Evolutionary conservation across 257 asterid genomes (phyloP).

Genomic region (Galeopsis tetrahit): DNA sequence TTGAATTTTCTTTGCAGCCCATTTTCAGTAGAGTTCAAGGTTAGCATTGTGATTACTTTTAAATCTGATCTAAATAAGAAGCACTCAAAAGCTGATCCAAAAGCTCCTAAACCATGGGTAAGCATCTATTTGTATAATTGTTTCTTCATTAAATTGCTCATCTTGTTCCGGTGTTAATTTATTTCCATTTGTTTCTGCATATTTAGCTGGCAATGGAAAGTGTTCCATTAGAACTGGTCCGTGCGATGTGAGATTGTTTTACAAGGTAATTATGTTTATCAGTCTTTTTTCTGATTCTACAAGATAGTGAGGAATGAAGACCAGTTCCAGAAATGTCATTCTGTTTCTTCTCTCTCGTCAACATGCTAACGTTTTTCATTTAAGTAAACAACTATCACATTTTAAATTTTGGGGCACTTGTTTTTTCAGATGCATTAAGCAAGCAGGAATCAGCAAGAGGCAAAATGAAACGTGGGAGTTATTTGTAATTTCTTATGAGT

Average conservation of each 20-base stretch:
- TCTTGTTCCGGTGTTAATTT: conserved; percentile 22
- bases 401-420: neutral
- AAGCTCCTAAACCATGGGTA: conserved; percentile 70
- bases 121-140: conserved; percentile 27
- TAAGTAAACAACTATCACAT: conserved; percentile 5
- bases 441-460: conserved; percentile 11
- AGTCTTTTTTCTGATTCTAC: neutral
- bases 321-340: neutral
- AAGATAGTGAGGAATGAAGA: conserved; percentile 3
- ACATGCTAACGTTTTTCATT: neutral
- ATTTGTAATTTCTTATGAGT: neutral
- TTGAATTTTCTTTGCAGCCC: conserved; percentile 54
- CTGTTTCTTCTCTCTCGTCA: conserved; percentile 16
- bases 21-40: conserved; percentile 82
- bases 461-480: conserved; percentile 7
- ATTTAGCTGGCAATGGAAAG: conserved; percentile 74
- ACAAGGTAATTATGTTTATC: conserved; percentile 42
- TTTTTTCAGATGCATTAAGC: conserved; percentile 9
- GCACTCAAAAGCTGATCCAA: conserved; percentile 52
- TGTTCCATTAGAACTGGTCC: conserved; percentile 76
- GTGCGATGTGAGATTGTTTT: conserved; percentile 54
- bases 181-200: conserved; percentile 14
- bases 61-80: conserved; percentile 55
- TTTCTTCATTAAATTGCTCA: conserved; percentile 6
- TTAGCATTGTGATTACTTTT: conserved; percentile 64